phyloP scores from a whole-genome alignment of 2,329 filamentous ascomycete species.

The Pseudocercospora fijiensis region DNA sequence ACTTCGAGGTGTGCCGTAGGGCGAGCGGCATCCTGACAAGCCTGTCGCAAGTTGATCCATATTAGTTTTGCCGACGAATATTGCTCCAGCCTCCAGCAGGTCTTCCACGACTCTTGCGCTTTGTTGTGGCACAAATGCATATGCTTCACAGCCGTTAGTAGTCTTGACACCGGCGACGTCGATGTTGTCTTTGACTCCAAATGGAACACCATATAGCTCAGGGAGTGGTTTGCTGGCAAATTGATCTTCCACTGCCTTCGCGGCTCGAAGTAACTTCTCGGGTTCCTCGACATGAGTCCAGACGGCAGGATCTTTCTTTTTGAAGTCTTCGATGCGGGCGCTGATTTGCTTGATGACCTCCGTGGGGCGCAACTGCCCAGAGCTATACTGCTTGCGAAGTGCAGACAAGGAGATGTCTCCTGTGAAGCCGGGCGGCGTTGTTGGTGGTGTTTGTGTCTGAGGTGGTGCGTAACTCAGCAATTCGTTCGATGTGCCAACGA shows the following conservation, averaged over 20 bases:
- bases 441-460: conserved; percentile 38
- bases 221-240: conserved; percentile 46
- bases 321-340: conserved; percentile 51
- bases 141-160: conserved; percentile 53
- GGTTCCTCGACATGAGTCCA: conserved; percentile 51
- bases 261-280: conserved; percentile 44
- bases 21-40: conserved; percentile 58
- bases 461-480: conserved; percentile 41
- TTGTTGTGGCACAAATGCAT: conserved; percentile 48
- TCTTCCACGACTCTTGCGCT: conserved; percentile 55
- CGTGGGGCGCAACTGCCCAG: conserved; percentile 46
- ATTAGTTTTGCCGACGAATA: conserved; percentile 62
- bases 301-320: conserved; percentile 49
- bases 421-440: conserved; percentile 42
- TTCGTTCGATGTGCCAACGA: conserved; percentile 45
- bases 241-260: conserved; percentile 43
- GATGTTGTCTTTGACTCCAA: conserved; percentile 58
- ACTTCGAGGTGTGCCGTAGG: conserved; percentile 57
- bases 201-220: conserved; percentile 57
- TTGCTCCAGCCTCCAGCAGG: conserved; percentile 53
- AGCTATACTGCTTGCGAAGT: conserved; percentile 47
- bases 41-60: conserved; percentile 64
- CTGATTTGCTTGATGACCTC: conserved; percentile 48
- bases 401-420: conserved; percentile 47
- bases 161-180: conserved; percentile 54